Evolutionary conservation across 139 green algal species (phyloP).

Genomic region (Diplosphaera chodatii): DNA sequence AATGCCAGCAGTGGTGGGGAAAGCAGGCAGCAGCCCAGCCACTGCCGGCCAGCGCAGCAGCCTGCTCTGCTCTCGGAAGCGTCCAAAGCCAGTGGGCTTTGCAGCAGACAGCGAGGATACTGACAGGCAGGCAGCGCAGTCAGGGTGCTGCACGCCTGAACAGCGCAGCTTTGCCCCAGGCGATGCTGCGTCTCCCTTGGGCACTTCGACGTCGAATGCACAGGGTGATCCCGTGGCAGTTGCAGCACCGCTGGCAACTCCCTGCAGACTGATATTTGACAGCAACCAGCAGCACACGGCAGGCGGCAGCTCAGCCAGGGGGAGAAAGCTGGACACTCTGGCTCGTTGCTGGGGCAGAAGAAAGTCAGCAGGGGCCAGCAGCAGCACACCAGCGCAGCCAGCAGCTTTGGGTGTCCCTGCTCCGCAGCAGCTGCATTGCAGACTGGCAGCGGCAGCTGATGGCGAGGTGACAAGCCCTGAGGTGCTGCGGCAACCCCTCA

Average conservation of each 20-base stretch:
- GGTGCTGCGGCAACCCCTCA: background rate
- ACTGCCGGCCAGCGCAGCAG: background rate
- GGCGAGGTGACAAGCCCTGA: background rate
- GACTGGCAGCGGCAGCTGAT: too few relatives aligned
- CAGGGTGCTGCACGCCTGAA: background rate
- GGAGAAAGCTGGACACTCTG: too few relatives aligned
- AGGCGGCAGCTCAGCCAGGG: background rate
- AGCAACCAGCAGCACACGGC: too few relatives aligned
- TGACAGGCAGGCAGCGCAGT: background rate
- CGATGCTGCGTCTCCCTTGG: background rate
- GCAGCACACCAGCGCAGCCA: background rate
- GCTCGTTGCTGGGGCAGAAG: too few relatives aligned
- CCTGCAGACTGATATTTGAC: background rate
- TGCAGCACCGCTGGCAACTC: background rate
- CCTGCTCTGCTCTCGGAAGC: too few relatives aligned
- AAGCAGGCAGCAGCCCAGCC: background rate
- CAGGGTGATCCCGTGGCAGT: too few relatives aligned
- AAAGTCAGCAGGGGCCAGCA: too few relatives aligned
- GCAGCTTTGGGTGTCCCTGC: background rate
- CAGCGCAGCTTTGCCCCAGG: background rate
- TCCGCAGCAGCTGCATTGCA: too few relatives aligned
- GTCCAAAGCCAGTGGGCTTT: background rate
- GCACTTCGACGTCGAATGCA: too few relatives aligned
- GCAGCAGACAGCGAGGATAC: background rate
- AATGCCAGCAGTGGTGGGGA: too few relatives aligned